Base-by-base conservation (phyloP, 345 rosid genomes). In the Gossypioides kirkii region DNA sequence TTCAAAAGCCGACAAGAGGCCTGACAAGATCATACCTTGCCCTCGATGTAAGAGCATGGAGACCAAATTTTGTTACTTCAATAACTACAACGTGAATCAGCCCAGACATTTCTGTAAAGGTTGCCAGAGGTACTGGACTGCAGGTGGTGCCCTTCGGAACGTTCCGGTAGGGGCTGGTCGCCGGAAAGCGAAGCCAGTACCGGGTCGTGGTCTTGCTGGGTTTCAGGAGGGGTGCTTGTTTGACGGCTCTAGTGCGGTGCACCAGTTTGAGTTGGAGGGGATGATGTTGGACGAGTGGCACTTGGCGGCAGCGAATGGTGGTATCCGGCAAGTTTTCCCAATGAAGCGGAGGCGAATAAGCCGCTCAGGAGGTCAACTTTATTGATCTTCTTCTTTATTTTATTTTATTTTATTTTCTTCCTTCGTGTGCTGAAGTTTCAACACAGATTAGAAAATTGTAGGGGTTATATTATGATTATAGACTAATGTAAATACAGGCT, bases 101-200 rank as follows among this genome's bases (percentile, higher is more conserved):
- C 98, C 98, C n/a, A 76, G 98, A 61, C 97, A 94, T 73, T 94
- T 90, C 81, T 94, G 98, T 67, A 94, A 85, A 86, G 97, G 97
- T 53, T 94, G 98, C 79, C 98, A 92, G 74, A 85, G 98, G 80
- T 94, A 94, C 76, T 94, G 98, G 98, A 94, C 98, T 0, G 97
- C 97, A 1, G 98, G 98, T 12, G 98, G 98, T 25, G 93, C 97
- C 75, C 95, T 94, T 42, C 82, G 98, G 32, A 92, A 94, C 73
- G 98, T 94, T 49, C 98, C 98, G 0, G 87, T 94, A 0, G 98
- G 98, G 0, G 97, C 98, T 18, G 98, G 98, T 53, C 97, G 98
- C 10, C 90, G 98, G 76, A 94, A 92, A 71, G 67, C 84, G 67
- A 94, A 89, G 81, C 93, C 92, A 10, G 22, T 52, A 1, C 91